These are phyloP conservation scores for Pulveroboletus sp. DNA, from an alignment of 768 basidiomycete species.

Conservation along the genomic window DNA sequence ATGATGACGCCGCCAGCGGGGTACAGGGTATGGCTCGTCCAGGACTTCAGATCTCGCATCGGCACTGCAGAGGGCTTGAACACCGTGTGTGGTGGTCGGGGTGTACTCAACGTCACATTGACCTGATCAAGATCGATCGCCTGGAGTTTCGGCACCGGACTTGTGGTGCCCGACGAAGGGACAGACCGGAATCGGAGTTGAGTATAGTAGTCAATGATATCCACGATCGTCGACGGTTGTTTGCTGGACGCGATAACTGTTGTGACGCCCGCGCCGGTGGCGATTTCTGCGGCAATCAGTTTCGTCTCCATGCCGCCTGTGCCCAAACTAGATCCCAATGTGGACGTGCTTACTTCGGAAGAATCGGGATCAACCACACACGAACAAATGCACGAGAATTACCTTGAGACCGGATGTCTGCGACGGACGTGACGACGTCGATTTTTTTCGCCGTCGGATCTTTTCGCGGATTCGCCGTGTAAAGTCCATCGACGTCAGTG, in stretches of 20 bases:
- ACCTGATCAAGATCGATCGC: constrained; percentile 25
- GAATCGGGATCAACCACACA: background rate
- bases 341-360: constrained; percentile 78
- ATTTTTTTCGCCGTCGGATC: constrained; percentile 80
- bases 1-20: constrained; percentile 87
- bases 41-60: constrained; percentile 83
- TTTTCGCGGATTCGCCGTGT: constrained; percentile 92
- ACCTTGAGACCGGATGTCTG: constrained; percentile 81
- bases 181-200: constrained; percentile 36
- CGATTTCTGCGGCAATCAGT: constrained; percentile 96
- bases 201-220: constrained; percentile 77
- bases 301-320: constrained; percentile 99
- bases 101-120: constrained; percentile 18
- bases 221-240: constrained; percentile 65
- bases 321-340: constrained; percentile 88
- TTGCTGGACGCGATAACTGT: constrained; percentile 89
- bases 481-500: constrained; percentile 95
- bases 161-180: constrained; percentile 32
- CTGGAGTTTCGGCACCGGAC: constrained; percentile 25
- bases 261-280: constrained; percentile 90
- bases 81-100: constrained; percentile 79
- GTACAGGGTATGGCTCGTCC: constrained; percentile 94
- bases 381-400: constrained; percentile 7
- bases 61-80: constrained; percentile 75
- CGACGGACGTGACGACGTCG: constrained; percentile 77